Base-by-base conservation (phyloP, 1,139 yeast species). In the Suhomyces yuchorum region DNA sequence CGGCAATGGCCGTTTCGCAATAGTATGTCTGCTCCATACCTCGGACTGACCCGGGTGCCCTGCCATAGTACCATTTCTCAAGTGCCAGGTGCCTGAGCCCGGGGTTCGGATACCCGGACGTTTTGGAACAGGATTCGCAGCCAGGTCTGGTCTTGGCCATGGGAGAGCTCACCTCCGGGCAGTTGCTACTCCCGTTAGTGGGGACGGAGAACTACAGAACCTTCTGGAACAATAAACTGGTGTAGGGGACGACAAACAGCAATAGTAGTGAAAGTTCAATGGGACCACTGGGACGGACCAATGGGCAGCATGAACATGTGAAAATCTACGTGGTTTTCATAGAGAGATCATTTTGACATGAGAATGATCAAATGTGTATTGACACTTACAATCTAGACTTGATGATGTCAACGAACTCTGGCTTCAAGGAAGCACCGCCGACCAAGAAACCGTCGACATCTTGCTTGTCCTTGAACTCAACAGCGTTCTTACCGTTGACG, bases 391-490 rank as follows among this genome's bases (percentile, higher is more conserved):
- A 76, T 85, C 96, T 87, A 51, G 96, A 88, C 79, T 87, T 93
- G 82, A 93, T 80, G 67, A 93, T 93, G 77, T 90, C 95, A 67
- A 90, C 84, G 68, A 93, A 93, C 79, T 93, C 99, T 57, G 99
- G 97, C 82, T 93, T 93, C 75, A 93, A 84, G 43, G 96, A 89
- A 68, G 99, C 99, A 78, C 99, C 99, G 68, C 99, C 99, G 63
- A 93, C 99, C 66, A 93, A 84, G 93, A 92, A 93, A 48, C 99
- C 99, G 68, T 93, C 99, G 58, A 93, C 95, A 67, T 93, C 97
- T 36, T 77, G 75, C 83, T 91, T 91, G 77, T 85, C 95, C 78
- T 86, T 89, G 82, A 95, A 92, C 58, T 93, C 84, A 50, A 78
- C 70, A 57, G 96, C 96, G 73, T 93, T 93, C 81, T 85, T 84